Evolutionary conservation across 1,284 basidiomycete species (phyloP).

Genomic region (Amylostereum chailletii): DNA sequence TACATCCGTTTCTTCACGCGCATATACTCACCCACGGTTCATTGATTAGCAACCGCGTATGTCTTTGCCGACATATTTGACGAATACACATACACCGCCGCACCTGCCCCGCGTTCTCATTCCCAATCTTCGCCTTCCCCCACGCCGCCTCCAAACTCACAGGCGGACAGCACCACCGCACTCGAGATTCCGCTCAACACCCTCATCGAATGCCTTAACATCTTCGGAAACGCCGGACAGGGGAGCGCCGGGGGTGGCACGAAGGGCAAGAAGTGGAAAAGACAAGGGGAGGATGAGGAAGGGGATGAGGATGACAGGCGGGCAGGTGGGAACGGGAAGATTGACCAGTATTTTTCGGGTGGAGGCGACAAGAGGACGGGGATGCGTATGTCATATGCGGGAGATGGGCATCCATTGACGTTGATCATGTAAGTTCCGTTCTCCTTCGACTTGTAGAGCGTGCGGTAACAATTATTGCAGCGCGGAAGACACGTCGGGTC

Average conservation of each 20-base stretch:
- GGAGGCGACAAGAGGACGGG: constrained; percentile 61
- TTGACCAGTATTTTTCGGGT: constrained; percentile 46
- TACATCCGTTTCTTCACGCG: constrained; percentile 3
- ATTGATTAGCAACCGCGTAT: constrained; percentile 69
- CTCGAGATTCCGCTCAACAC: constrained; percentile 82
- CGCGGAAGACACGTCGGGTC: constrained; percentile 76
- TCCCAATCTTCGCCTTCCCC: constrained; percentile 9
- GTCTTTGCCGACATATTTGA: constrained; percentile 76
- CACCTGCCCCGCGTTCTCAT: constrained; percentile 29
- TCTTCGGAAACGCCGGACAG: constrained; percentile 75
- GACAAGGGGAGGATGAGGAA: constrained; percentile 37
- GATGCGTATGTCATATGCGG: constrained; percentile 79
- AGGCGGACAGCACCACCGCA: constrained; percentile 25
- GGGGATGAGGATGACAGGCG: constrained; percentile 19
- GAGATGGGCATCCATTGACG: constrained; percentile 71
- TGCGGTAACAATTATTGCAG: constrained; percentile 29
- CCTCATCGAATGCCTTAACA: constrained; percentile 83
- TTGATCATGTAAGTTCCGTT: constrained; percentile 65
- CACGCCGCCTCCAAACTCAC: constrained; percentile 11
- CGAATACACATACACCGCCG: constrained; percentile 55
- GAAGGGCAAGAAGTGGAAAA: constrained; percentile 42
- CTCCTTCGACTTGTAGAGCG: constrained; percentile 1
- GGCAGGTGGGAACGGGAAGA: constrained; percentile 15
- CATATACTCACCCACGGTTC: constrained; percentile 1
- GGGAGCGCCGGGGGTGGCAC: constrained; percentile 19